phyloP scores from a whole-genome alignment of 805 yeast genomes.

The Helenozyma baotianmanensis region DNA sequence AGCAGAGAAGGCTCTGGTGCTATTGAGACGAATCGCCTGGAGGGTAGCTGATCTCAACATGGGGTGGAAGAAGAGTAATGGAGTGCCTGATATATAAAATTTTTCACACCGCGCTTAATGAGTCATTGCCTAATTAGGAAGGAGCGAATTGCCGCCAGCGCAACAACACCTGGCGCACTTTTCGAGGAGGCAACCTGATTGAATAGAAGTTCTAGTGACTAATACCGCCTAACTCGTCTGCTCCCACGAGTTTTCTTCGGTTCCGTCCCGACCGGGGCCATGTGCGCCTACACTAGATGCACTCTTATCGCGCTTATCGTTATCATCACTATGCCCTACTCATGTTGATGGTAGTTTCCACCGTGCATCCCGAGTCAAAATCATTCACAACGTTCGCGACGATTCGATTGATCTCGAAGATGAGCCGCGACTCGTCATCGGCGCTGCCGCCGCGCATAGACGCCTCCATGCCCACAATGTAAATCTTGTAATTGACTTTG shows the following conservation, averaged over 20 bases:
- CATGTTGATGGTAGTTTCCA: conserved; percentile 32
- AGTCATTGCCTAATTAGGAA: conserved; percentile 1
- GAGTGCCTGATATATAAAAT: conserved; percentile 6
- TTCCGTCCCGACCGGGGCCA: too few relatives aligned
- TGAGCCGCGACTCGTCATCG: conserved; percentile 58
- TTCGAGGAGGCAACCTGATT: too few relatives aligned
- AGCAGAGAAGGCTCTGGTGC: too few relatives aligned
- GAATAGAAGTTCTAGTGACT: too few relatives aligned
- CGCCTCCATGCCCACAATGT: conserved; percentile 52
- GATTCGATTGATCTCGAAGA: conserved; percentile 45
- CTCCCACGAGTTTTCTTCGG: too few relatives aligned
- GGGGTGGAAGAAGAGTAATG: not conserved
- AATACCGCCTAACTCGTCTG: too few relatives aligned
- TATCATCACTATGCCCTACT: conserved; percentile 4
- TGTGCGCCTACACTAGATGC: too few relatives aligned
- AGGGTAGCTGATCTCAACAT: conserved; percentile 7
- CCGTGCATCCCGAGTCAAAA: conserved; percentile 20
- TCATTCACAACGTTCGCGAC: conserved; percentile 31
- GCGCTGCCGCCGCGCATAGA: conserved; percentile 66
- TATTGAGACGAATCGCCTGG: not conserved
- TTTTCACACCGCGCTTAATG: conserved; percentile 20
- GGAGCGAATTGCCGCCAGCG: too few relatives aligned
- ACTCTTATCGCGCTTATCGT: too few relatives aligned
- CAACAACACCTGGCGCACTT: too few relatives aligned
- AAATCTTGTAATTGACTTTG: conserved; percentile 58